These are phyloP conservation scores for Aquanectria penicillioides DNA, from an alignment of 2,329 filamentous ascomycete species.

Conservation along the genomic window DNA sequence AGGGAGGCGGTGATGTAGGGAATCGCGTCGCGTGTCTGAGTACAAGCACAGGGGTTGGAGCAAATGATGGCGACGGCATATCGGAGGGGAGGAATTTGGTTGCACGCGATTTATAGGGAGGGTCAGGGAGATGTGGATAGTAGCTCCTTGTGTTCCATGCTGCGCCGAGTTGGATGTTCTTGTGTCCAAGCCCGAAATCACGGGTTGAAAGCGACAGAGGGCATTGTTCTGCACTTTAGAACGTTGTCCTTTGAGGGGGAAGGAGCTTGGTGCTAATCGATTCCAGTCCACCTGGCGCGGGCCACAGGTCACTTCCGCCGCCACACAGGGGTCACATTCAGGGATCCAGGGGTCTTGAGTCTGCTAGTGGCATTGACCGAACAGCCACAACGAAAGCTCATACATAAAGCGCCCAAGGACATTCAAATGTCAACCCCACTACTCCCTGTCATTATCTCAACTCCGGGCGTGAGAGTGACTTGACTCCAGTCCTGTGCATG, in stretches of 20 bases:
- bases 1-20: constrained; percentile 30
- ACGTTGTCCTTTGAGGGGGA: constrained; percentile 18
- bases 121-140: constrained; percentile 19
- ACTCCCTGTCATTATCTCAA: too few species aligned
- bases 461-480: too few species aligned
- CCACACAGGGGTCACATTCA: background rate
- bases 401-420: too few species aligned
- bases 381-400: too few species aligned
- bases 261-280: constrained; percentile 37
- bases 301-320: constrained; percentile 4
- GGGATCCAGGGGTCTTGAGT: background rate
- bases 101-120: constrained; percentile 22
- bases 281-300: constrained; percentile 12
- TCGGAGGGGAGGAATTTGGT: constrained; percentile 20
- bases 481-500: constrained; percentile 2
- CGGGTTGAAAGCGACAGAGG: constrained; percentile 17
- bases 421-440: too few species aligned
- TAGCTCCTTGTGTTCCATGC: constrained; percentile 29
- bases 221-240: constrained; percentile 22
- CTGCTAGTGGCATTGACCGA: too few species aligned
- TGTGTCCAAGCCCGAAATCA: constrained; percentile 24
- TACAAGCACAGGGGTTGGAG: constrained; percentile 23
- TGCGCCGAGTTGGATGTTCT: constrained; percentile 9
- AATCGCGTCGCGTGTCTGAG: constrained; percentile 41
- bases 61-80: constrained; percentile 33